phyloP scores from a whole-genome alignment of 306 rosid species.

The Corylus americana region DNA sequence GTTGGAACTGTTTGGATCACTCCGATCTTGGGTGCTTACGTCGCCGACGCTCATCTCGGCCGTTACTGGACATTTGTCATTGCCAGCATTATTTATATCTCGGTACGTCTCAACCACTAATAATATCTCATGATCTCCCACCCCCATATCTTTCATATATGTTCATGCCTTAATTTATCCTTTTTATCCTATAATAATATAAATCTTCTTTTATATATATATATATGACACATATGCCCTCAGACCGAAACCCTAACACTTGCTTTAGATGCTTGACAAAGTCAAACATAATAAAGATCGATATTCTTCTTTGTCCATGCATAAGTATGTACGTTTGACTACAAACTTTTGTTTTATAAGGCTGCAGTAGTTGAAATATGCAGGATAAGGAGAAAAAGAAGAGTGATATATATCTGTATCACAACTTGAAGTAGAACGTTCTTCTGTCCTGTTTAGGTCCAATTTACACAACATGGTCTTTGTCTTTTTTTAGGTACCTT shows the following conservation, averaged over 20 bases:
- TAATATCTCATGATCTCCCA: no score
- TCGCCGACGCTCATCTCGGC: conserved; percentile 83
- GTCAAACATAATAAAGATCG: not conserved
- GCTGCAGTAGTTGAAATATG: no score
- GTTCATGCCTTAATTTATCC: no score
- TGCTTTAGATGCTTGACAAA: not conserved
- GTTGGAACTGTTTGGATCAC: conserved; percentile 72
- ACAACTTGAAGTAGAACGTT: not conserved
- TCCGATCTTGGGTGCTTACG: conserved; percentile 79
- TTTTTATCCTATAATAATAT: no score
- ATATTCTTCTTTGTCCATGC: not conserved
- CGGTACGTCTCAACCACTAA: conserved; percentile 30
- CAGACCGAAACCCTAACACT: not conserved
- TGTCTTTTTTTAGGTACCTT: no score
- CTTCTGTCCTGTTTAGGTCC: no score
- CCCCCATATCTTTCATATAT: no score
- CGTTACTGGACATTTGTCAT: conserved; percentile 73
- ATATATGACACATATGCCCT: no score
- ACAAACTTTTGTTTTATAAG: not conserved
- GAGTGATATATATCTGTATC: not conserved
- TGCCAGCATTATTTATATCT: conserved; percentile 57
- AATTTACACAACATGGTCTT: not conserved
- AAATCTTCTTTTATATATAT: no score
- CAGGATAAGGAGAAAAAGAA: not conserved
- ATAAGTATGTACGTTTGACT: not conserved